Percentiles rank a stretch among this genome's conserved stretches.
Evolutionary conservation across 805 yeast species (phyloP).

Genomic region (Suhomyces tanzawaensis): DNA sequence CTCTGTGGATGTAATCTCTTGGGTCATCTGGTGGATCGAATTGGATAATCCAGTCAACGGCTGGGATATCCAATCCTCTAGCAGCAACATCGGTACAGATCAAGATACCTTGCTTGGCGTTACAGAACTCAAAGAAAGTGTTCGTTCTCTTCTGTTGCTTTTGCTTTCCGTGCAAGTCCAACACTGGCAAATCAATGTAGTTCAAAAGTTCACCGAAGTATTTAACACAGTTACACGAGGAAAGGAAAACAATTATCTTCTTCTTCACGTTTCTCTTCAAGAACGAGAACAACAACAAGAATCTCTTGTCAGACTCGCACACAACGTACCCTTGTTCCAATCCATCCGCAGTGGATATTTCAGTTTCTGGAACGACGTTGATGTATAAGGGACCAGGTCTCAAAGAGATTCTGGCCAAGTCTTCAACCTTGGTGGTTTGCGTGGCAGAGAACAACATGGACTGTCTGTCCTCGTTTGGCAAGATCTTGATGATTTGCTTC

Average conservation of each 20-base stretch:
- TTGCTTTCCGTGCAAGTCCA: conserved; percentile 96
- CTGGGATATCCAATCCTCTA: conserved; percentile 97
- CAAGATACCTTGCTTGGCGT: conserved; percentile 90
- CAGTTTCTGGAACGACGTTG: conserved; percentile 83
- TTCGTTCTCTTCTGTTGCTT: conserved; percentile 98
- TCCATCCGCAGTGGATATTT: conserved; percentile 90
- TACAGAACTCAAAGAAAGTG: conserved; percentile 97
- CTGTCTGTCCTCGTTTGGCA: conserved; percentile 92
- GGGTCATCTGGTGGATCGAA: conserved; percentile 99
- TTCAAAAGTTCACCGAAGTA: conserved; percentile 92
- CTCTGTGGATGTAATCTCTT: conserved; percentile 97
- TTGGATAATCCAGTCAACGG: conserved; percentile 98
- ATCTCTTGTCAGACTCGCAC: conserved; percentile 94
- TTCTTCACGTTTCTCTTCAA: conserved; percentile 89
- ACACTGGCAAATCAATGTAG: conserved; percentile 94
- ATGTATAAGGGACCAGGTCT: conserved; percentile 92
- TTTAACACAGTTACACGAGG: conserved; percentile 96
- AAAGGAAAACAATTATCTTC: conserved; percentile 89
- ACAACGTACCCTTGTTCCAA: conserved; percentile 98
- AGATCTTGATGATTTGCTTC: conserved; percentile 91
- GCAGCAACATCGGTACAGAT: conserved; percentile 99
- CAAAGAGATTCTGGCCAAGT: conserved; percentile 92
- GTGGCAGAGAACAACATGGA: conserved; percentile 99
- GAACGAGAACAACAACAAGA: conserved; percentile 85
- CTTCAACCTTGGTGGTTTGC: conserved; percentile 98